Base-by-base conservation (phyloP, 2,329 filamentous ascomycete species). In the Rachicladosporium sp. region DNA sequence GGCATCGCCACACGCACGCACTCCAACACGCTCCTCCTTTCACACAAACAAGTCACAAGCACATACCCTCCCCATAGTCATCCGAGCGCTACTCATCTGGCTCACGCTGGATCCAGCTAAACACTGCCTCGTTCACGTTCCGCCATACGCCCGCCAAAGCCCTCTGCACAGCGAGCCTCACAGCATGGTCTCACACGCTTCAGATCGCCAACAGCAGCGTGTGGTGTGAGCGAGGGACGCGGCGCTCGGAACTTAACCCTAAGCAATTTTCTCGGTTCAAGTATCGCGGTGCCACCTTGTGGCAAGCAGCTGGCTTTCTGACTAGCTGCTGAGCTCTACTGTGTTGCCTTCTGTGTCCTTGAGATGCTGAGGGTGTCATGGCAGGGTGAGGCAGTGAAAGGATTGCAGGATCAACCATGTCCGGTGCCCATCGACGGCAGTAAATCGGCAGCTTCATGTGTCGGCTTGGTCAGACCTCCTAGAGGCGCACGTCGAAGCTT, bases 211-310 rank as follows among this genome's bases (percentile, higher is more conserved):
- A 12, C 6, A 12, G 39, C 39, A 41, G 35, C 39, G 27, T 11
- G 29, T 32, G 39, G 39, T 41, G 40, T 38, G 40, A 15, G 10
- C 32, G 65, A 64, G 74, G 71, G 74, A 80, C 76, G 69, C 69
- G 68, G 64, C 8, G 68, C 65, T 80, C 78, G 85, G 83, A 88
- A 88, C 83, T 88, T 93, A 94, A 93, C 88, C 88, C 88, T 94
- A 94, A 82, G 73, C 68, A 68, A 64, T 55, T 46, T 67, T 62
- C 68, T 77, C 82, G 82, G 84, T 78, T 76, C 55, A 48, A 53
- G 77, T 54, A 40, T 58, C 47, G 45, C 48, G 53, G 46, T 76
- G 46, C 45, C 37, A 41, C 39, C 43, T 40, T 36, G 70, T 71
- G 59, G 62, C 68, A 66, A 74, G 79, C 81, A 78, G 78, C 78